Base-by-base conservation (phyloP, 768 basidiomycete species). In the Naganishia vishniacii region DNA sequence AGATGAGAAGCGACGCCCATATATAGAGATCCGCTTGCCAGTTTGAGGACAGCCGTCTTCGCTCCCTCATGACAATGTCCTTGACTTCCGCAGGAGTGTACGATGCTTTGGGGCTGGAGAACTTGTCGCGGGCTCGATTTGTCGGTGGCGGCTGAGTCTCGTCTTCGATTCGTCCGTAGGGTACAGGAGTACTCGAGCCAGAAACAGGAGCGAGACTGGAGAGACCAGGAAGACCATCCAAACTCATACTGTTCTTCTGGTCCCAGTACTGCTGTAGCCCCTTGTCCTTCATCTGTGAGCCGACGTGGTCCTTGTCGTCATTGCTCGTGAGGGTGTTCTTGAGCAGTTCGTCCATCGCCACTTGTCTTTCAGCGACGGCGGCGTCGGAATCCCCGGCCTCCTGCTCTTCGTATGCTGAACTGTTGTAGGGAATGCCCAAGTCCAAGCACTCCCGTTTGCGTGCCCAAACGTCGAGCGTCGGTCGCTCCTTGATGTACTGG, bases 181-280 rank as follows among this genome's bases (percentile, higher is more conserved):
- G 53, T n/a, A 34, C 37, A 4, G 53, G 53, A 23, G 53, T 56
- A 40, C 11, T 56, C 34, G 53, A 41, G 20, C 53, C 53, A 16
- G 53, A 56, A n/a, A 42, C 42, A 1, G 62, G 62, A 11, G 62
- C 62, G 23, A 65, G 32, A 23, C 32, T 46, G 12, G 45, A 34
- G 13, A 65, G 47, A 3, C 46, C 64, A 6, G 59, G 58, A 6
- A 65, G 48, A 2, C 45, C 46, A 61, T 51, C 48, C 23, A 48
- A 28, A 20, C 44, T 48, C 40, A 45, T 37, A 25, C 34, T 25
- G 58, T 65, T 65, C 47, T 49, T 61, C 18, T 41, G 25, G 25
- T 59, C 42, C 64, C 64, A 65, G 32, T 65, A 65, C 15, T 60
- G 37, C 28, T 49, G 46, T 3, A 65, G 20, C 3, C 64, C 51